Conservation (phyloP, 176 grass and related monocot species). For the Miscanthus lutarioriparius region DNA sequence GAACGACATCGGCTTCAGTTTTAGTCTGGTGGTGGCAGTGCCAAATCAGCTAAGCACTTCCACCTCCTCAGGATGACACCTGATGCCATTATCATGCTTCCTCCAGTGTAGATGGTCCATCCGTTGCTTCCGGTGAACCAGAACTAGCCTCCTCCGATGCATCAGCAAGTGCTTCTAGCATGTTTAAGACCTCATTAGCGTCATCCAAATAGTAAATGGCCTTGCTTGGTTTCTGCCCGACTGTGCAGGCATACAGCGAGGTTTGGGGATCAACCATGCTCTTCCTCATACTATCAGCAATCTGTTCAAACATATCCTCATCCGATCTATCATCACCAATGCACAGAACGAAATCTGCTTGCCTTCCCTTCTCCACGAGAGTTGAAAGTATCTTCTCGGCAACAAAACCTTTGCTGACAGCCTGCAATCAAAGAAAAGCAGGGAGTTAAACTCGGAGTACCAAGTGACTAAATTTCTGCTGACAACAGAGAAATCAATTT, state of each 20-base stretch:
- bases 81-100: conserved; percentile 30
- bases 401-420: conserved; percentile 67
- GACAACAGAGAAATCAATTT: not conserved
- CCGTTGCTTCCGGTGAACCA: conserved; percentile 24
- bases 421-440: conserved; percentile 40
- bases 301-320: conserved; percentile 74
- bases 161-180: conserved; percentile 65
- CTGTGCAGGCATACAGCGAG: conserved; percentile 61
- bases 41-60: conserved; percentile 13
- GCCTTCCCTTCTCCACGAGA: conserved; percentile 47
- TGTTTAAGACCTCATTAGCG: conserved; percentile 55
- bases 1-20: not conserved
- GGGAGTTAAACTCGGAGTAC: conserved; percentile 6
- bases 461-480: not conserved
- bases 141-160: conserved; percentile 29
- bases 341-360: conserved; percentile 63
- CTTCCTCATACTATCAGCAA: conserved; percentile 47
- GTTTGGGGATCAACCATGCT: conserved; percentile 47
- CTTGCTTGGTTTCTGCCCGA: conserved; percentile 75
- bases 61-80: conserved; percentile 8
- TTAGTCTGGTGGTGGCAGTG: conserved; percentile 12
- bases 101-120: conserved; percentile 8
- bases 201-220: conserved; percentile 73
- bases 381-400: conserved; percentile 65
- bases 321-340: conserved; percentile 70